Conservation (phyloP, 495 filamentous ascomycete genomes). For the Terfezia claveryi region DNA sequence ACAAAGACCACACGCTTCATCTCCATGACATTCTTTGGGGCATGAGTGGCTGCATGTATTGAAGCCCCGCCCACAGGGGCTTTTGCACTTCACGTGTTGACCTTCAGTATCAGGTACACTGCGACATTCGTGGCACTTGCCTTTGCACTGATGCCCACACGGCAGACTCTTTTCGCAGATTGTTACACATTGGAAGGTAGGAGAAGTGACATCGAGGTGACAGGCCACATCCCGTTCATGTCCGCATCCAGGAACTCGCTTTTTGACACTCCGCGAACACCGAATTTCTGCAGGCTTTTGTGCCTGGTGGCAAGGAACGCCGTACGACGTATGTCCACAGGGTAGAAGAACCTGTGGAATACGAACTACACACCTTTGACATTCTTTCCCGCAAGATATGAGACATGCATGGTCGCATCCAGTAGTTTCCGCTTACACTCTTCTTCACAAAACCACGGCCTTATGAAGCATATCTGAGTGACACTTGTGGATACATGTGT, state of each 20-base stretch:
- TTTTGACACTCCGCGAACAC: slow-evolving; percentile 24
- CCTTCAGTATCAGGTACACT: background rate
- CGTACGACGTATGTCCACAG: slow-evolving; percentile 35
- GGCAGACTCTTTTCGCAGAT: slow-evolving; percentile 26
- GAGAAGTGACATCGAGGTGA: slow-evolving; percentile 23
- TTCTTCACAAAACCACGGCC: slow-evolving; percentile 37
- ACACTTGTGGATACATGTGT: slow-evolving; percentile 45
- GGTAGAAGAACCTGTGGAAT: slow-evolving; percentile 28
- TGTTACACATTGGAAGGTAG: slow-evolving; percentile 23
- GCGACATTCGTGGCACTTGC: slow-evolving; percentile 29
- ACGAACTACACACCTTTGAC: slow-evolving; percentile 23
- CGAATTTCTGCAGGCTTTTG: slow-evolving; percentile 22
- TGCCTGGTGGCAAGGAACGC: slow-evolving; percentile 31
- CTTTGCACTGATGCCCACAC: slow-evolving; percentile 42
- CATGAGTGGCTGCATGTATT: slow-evolving; percentile 39
- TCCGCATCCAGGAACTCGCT: slow-evolving; percentile 29
- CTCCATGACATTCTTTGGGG: slow-evolving; percentile 30
- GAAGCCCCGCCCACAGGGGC: slow-evolving; percentile 31
- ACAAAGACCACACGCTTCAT: slow-evolving; percentile 33
- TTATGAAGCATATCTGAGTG: slow-evolving; percentile 46
- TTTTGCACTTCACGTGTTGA: slow-evolving; percentile 31
- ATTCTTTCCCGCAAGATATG: slow-evolving; percentile 33
- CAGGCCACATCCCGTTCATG: slow-evolving; percentile 34
- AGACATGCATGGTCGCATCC: slow-evolving; percentile 43
- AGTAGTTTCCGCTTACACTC: slow-evolving; percentile 32